Percentiles rank a stretch among this genome's conserved stretches.
Evolutionary conservation across 352 stramenopile genomes (phyloP).

Genomic region (Globisporangium recalcitrans): DNA sequence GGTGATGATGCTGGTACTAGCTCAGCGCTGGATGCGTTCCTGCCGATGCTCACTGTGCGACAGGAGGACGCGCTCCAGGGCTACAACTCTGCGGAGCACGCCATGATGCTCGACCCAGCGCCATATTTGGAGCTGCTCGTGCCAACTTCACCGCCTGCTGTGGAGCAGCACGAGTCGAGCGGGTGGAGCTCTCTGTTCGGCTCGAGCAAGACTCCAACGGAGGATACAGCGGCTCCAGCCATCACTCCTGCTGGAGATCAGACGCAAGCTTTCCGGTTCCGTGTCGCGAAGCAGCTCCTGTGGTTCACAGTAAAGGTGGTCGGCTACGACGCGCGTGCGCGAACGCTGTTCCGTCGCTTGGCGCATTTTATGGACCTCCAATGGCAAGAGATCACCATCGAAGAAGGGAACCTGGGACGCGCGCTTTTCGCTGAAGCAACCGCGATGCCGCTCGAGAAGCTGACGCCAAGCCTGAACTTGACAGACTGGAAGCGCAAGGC

Average conservation of each 20-base stretch:
- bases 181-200: slow-evolving; percentile 7
- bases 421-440: slow-evolving; percentile 61
- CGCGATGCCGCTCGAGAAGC: slow-evolving; percentile 62
- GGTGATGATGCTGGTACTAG: not conserved
- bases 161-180: not conserved
- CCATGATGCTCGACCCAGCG: slow-evolving; percentile 37
- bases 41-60: slow-evolving; percentile 57
- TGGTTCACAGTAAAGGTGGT: slow-evolving; percentile 77
- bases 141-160: slow-evolving; percentile 15
- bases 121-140: slow-evolving; percentile 63
- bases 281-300: slow-evolving; percentile 65
- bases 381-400: slow-evolving; percentile 50
- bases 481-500: slow-evolving; percentile 79
- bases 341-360: slow-evolving; percentile 47
- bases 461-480: slow-evolving; percentile 44
- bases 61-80: slow-evolving; percentile 13
- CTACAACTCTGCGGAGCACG: slow-evolving; percentile 1
- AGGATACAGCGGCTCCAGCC: not conserved
- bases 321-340: slow-evolving; percentile 67
- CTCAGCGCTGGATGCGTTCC: slow-evolving; percentile 48
- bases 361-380: slow-evolving; percentile 40
- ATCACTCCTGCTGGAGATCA: slow-evolving; percentile 10
- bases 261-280: slow-evolving; percentile 38
- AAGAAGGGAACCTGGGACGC: slow-evolving; percentile 63
- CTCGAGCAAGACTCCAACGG: not conserved